Percentiles rank a stretch among this genome's conserved stretches.
Conservation (phyloP, 2,329 filamentous ascomycete genomes). For the Hymenoscyphus fraxineus region DNA sequence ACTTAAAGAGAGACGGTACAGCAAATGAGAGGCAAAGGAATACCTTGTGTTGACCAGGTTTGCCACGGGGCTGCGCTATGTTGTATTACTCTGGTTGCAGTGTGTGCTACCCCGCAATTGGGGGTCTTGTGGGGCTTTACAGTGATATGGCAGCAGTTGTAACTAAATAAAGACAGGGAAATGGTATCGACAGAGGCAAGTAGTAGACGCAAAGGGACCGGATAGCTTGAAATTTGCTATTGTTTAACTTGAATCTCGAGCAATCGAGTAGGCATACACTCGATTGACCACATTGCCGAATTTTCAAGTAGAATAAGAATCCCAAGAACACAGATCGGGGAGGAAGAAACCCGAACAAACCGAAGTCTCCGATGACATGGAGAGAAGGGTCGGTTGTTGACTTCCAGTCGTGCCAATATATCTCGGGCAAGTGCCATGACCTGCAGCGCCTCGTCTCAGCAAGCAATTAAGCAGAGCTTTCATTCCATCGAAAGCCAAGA, state of each 20-base stretch:
- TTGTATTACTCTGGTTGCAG: background rate
- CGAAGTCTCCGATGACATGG: background rate
- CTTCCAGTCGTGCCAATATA: background rate
- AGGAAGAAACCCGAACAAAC: background rate
- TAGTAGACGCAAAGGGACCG: background rate
- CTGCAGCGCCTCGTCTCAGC: constrained; percentile 4
- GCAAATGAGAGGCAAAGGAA: constrained; percentile 14
- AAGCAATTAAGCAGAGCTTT: background rate
- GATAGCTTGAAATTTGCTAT: background rate
- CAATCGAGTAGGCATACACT: background rate
- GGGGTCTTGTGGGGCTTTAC: constrained; percentile 9
- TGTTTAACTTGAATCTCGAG: background rate
- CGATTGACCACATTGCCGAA: background rate
- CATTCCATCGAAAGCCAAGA: background rate
- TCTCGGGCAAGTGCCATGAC: background rate
- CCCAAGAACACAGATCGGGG: background rate
- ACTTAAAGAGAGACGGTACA: constrained; percentile 9
- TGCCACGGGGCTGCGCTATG: constrained; percentile 15
- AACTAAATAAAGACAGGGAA: background rate
- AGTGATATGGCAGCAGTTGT: background rate
- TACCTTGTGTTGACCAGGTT: background rate
- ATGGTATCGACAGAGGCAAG: background rate
- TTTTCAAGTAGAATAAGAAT: background rate
- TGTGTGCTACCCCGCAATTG: background rate
- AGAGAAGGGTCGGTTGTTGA: background rate